These are phyloP conservation scores for Blumeria hordei DNA, from an alignment of 2,329 filamentous ascomycete genomes.

Conservation along the genomic window DNA sequence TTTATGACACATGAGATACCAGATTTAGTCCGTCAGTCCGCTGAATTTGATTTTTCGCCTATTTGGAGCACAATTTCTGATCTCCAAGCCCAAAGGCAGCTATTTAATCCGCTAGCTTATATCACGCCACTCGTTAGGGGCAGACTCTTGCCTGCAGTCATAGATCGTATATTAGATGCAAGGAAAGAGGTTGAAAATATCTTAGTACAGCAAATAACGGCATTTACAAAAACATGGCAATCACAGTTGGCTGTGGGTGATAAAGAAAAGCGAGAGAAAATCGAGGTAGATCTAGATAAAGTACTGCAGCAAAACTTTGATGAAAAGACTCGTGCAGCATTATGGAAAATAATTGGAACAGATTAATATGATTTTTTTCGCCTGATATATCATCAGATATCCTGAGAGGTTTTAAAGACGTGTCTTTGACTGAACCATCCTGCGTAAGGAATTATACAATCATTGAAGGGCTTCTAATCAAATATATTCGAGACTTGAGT, in stretches of 20 bases:
- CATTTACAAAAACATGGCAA: constrained; percentile 35
- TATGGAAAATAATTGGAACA: constrained; percentile 14
- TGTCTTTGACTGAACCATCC: too few species aligned
- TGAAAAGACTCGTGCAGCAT: constrained; percentile 13
- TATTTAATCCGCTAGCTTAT: constrained; percentile 26
- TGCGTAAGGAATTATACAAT: too few species aligned
- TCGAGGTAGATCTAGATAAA: constrained; percentile 30
- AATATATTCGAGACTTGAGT: too few species aligned
- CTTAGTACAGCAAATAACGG: constrained; percentile 35
- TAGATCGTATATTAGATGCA: constrained; percentile 27
- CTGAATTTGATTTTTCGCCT: constrained; percentile 34
- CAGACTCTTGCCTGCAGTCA: constrained; percentile 15
- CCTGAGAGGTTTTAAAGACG: too few species aligned
- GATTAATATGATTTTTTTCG: constrained; percentile 1
- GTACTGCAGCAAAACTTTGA: constrained; percentile 30
- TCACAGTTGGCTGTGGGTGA: constrained; percentile 24
- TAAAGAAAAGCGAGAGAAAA: constrained; percentile 18
- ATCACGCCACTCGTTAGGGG: constrained; percentile 20
- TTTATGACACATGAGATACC: constrained; percentile 89
- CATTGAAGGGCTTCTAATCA: too few species aligned
- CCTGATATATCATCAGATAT: too few species aligned
- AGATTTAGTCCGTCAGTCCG: constrained; percentile 27
- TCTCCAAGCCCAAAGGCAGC: constrained; percentile 21
- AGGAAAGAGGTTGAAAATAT: constrained; percentile 40
- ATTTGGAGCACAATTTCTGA: constrained; percentile 36